Conservation (phyloP, 148 eudicot genomes). For the Selenicereus undatus region DNA sequence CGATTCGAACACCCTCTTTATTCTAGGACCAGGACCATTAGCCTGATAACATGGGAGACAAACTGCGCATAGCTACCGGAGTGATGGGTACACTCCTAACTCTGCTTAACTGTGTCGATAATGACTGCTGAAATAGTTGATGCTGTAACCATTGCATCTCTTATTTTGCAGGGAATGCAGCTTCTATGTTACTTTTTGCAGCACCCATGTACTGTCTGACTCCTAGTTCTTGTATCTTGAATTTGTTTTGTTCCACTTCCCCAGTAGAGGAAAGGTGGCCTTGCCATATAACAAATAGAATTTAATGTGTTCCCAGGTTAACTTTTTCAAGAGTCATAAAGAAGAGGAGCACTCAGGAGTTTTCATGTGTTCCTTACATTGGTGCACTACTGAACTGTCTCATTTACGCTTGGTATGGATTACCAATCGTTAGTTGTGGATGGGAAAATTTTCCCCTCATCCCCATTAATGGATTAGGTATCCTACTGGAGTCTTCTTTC, state of each 20-base stretch:
- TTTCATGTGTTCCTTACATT: slow-evolving; percentile 68
- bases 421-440: slow-evolving; percentile 59
- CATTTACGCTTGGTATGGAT: slow-evolving; percentile 77
- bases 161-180: slow-evolving; percentile 66
- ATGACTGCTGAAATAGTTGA: background rate
- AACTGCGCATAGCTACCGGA: slow-evolving; percentile 52
- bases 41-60: slow-evolving; percentile 45
- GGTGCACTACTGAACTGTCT: slow-evolving; percentile 53
- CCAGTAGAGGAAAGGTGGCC: background rate
- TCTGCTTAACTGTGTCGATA: background rate
- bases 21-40: slow-evolving; percentile 14
- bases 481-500: slow-evolving; percentile 60
- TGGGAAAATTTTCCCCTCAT: slow-evolving; percentile 69
- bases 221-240: background rate
- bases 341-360: slow-evolving; percentile 68
- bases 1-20: background rate
- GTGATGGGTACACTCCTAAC: slow-evolving; percentile 45
- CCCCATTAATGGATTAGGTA: slow-evolving; percentile 57
- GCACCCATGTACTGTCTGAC: slow-evolving; percentile 58
- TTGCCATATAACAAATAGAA: background rate
- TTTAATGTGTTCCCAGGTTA: slow-evolving; percentile 37
- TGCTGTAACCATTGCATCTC: background rate
- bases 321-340: slow-evolving; percentile 58
- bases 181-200: slow-evolving; percentile 61
- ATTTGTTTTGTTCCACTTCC: background rate